Evolutionary conservation across 2,329 filamentous ascomycete species (phyloP).

Genomic region (Fusarium sp.): DNA sequence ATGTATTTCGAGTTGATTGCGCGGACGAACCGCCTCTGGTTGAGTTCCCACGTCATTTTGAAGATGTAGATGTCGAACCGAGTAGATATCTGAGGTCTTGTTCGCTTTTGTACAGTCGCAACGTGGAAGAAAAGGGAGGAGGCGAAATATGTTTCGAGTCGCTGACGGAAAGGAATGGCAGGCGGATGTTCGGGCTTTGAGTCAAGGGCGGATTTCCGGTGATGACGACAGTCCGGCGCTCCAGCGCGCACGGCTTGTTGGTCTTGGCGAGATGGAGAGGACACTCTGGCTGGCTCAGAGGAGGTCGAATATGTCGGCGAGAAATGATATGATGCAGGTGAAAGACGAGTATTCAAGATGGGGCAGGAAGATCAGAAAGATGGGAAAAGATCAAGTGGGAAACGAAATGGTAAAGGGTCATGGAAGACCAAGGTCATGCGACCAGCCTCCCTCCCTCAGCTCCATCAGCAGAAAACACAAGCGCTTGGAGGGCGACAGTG

Average conservation of each 20-base stretch:
- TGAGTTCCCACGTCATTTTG: constrained; percentile 39
- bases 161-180: constrained; percentile 29
- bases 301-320: constrained; percentile 1
- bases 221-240: constrained; percentile 33
- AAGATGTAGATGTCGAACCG: neutral
- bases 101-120: neutral
- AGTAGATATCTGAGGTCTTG: neutral
- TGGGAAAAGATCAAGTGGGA: neutral
- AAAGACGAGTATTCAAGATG: neutral
- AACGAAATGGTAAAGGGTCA: neutral
- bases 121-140: neutral
- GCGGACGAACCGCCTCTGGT: constrained; percentile 37
- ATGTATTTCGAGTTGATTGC: constrained; percentile 40
- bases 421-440: constrained; percentile 30
- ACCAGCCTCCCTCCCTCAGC: constrained; percentile 25
- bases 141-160: neutral
- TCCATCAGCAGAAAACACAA: constrained; percentile 1
- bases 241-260: constrained; percentile 16
- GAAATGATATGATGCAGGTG: neutral
- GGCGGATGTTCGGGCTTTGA: constrained; percentile 9
- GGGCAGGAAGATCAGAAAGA: neutral
- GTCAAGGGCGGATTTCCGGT: constrained; percentile 22
- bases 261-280: constrained; percentile 13
- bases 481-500: constrained; percentile 26
- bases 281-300: neutral